A percentile compares a stretch with the other conserved stretches of the same genome.
Conservation (phyloP, 2,329 filamentous ascomycete species). For the Hypoxylon sp. region DNA sequence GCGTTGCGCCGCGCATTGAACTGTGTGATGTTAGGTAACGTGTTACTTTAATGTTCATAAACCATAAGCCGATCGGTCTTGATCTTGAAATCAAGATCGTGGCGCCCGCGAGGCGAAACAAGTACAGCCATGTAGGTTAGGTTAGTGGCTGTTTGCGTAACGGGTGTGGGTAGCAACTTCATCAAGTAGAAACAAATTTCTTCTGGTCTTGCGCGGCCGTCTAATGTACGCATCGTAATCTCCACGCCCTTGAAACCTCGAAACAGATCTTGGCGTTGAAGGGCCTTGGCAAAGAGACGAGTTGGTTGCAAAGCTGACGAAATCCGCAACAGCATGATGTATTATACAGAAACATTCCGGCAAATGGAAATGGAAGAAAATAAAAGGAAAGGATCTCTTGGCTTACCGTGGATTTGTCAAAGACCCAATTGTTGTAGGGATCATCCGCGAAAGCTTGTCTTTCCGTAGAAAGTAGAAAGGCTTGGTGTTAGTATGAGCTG, state of each 20-base stretch:
- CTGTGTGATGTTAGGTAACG: conserved; percentile 51
- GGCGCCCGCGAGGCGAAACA: conserved; percentile 21
- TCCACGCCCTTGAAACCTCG: conserved; percentile 31
- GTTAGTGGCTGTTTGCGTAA: conserved; percentile 13
- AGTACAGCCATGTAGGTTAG: background rate
- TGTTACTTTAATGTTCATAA: conserved; percentile 4
- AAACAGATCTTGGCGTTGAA: background rate
- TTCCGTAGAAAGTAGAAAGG: conserved; percentile 4
- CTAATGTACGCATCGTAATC: too few relatives aligned
- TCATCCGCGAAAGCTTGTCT: conserved; percentile 51
- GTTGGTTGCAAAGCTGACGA: background rate
- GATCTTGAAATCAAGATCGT: background rate
- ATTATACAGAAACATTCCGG: conserved; percentile 2
- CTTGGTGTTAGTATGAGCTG: conserved; percentile 39
- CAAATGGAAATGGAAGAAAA: conserved; percentile 1
- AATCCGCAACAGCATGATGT: background rate
- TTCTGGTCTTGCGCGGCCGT: conserved; percentile 11
- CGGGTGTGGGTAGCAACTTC: background rate
- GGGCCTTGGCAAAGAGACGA: background rate
- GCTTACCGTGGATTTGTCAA: conserved; percentile 49
- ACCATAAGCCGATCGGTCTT: background rate
- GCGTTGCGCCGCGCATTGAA: conserved; percentile 71
- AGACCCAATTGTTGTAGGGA: conserved; percentile 52
- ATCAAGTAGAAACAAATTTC: background rate
- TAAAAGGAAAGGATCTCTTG: conserved; percentile 10